Evolutionary conservation across 371 early-diverging fungal species (phyloP).

Genomic region (Aphelidium insulamus): DNA sequence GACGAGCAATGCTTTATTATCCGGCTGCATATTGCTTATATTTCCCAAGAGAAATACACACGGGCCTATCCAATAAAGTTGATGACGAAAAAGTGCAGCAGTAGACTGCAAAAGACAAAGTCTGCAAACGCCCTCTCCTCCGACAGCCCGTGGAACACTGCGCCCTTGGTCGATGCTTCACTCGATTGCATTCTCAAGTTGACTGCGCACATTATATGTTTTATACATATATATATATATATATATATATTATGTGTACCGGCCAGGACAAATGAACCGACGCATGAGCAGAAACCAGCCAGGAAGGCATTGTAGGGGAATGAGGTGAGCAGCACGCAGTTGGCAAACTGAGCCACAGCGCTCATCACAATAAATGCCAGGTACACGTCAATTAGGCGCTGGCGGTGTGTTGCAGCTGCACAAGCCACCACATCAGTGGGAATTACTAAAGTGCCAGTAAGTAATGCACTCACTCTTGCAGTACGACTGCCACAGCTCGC

Average conservation of each 20-base stretch:
- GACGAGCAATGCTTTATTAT: no score
- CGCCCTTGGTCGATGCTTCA: neutral
- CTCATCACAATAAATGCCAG: slow-evolving; percentile 61
- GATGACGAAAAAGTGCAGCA: slow-evolving; percentile 46
- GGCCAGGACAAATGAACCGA: slow-evolving; percentile 81
- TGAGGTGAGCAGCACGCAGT: slow-evolving; percentile 58
- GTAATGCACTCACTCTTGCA: no score
- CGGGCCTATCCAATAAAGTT: slow-evolving; percentile 57
- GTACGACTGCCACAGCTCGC: no score
- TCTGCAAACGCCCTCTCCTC: slow-evolving; percentile 51
- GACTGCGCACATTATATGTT: slow-evolving; percentile 34
- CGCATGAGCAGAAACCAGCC: slow-evolving; percentile 76
- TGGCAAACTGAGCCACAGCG: slow-evolving; percentile 70
- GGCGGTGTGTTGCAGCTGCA: no score
- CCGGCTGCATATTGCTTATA: no score
- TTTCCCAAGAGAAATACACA: no score
- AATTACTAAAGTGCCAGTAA: no score
- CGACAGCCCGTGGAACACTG: neutral
- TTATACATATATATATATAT: neutral
- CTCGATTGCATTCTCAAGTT: slow-evolving; percentile 11
- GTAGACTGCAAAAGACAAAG: slow-evolving; percentile 37
- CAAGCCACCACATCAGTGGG: no score
- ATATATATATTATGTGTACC: slow-evolving; percentile 18
- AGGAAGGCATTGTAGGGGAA: slow-evolving; percentile 95
- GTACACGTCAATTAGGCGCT: slow-evolving; percentile 79